Base-by-base conservation (phyloP, 805 yeast species). In the Saturnispora quitensis region DNA sequence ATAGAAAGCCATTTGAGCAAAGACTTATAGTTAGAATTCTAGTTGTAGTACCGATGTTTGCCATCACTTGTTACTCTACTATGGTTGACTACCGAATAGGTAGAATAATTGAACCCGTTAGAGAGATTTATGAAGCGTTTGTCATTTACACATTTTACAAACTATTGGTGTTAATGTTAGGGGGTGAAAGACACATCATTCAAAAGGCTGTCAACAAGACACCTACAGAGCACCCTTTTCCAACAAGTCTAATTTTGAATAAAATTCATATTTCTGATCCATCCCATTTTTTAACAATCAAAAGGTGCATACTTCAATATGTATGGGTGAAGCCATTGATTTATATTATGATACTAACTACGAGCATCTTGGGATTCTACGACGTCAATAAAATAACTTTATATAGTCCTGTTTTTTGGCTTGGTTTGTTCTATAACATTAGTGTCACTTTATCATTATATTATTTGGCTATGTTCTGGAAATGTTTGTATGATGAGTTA, bases 81-180 rank as follows among this genome's bases (percentile, higher is more conserved):
- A 72, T 83, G 20, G 68, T 71, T 17, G 69, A 73, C 64, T 79
- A 73, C n/a, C 58, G 58, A 4, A 55, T 70, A 31, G 80, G 74
- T 47, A 69, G 65, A 51, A 71, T 72, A 52, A 58, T 89, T 3
- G 93, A 86, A 58, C 95, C 96, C 0, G 60, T 86, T 0, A 73
- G 93, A 44, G 99, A 93, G 64, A 79, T 91, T 1, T 93, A 93
- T 67, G 99, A 93, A 67, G 97, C 98, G 0, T 88, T 93, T 68
- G 97, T 90, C 34, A 86, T 93, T 34, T 93, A 93, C 67, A 89
- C 97, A 2, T 93, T 93, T 65, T 91, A 87, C 71, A 77, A 91
- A 33, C 73, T 89, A 28, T 71, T 93, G 50, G 89, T 95, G 0
- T 78, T 82, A 56, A 77, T 89, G 71, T 73, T 93, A 9, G 98